Evolutionary conservation across 2,329 filamentous ascomycete genomes (phyloP).

Genomic region (Leptographium wingfieldii): DNA sequence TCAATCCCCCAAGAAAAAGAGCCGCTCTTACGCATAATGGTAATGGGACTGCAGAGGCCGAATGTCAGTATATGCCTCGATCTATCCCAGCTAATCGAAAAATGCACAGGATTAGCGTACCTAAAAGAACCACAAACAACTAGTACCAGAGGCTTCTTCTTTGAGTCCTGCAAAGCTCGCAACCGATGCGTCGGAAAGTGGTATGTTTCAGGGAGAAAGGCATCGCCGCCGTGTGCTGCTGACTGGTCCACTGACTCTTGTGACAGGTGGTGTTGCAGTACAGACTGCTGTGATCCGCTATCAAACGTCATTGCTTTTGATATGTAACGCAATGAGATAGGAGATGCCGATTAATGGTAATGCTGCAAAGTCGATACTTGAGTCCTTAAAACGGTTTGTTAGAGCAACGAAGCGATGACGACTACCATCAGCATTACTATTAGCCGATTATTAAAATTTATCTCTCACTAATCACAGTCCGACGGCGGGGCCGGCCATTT

Average conservation of each 20-base stretch:
- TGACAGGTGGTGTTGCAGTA: neutral
- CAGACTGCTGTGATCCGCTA: neutral
- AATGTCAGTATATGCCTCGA: neutral
- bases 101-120: slow-evolving; percentile 8
- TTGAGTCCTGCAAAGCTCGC: slow-evolving; percentile 5
- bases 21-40: slow-evolving; percentile 13
- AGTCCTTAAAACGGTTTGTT: neutral
- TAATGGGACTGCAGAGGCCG: slow-evolving; percentile 13
- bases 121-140: slow-evolving; percentile 24
- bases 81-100: neutral
- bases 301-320: neutral
- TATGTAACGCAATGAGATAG: neutral
- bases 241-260: neutral
- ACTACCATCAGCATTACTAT: neutral
- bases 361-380: neutral
- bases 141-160: slow-evolving; percentile 21
- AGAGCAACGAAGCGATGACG: neutral
- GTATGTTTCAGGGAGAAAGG: slow-evolving; percentile 2
- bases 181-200: slow-evolving; percentile 11
- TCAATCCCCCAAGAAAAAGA: neutral
- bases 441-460: neutral
- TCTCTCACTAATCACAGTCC: neutral
- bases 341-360: neutral
- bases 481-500: neutral
- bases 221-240: neutral